Evolutionary conservation across 2,329 filamentous ascomycete species (phyloP), one percentile per base, ranked within the genome.

Genomic region (Ophiostoma piceae): DNA sequence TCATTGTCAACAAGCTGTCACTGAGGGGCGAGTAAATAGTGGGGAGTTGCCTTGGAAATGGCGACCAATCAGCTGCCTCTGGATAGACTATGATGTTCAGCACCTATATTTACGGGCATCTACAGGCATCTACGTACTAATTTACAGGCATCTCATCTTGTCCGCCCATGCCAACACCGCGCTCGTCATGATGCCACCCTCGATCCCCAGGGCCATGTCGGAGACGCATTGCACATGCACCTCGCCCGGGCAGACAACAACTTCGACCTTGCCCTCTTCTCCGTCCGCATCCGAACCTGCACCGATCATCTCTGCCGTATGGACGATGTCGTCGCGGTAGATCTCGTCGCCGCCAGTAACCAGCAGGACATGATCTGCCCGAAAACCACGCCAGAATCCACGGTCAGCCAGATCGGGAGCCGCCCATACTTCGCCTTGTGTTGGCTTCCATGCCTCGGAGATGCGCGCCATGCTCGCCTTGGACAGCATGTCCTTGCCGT

Each of bases 401-500:
- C 5, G 41, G 22, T 68, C 43, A 1, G 69, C 73, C 22, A 72
- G 51, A 22, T 72, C 73, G 19, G 73, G 71, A 8, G 69, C 72
- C 7, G 73, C 73, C 73, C 73, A 74, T 35, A 74, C 72, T 12
- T 74, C 73, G 37, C 68, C 68, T 16, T 29, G 12, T 16, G 43
- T 65, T 2, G 73, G 73, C 66, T 70, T 66, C 71, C 72, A 73
- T 19, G 66, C 69, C 16, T 62, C 67, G 19, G 73, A 69, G 70
- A 72, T 74, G 26, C 66, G 68, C 4, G 39, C 41, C 67, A 71
- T 67, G 29, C 66, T 70, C 16, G 65, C 47, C 57, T 70, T 47
- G 37, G 66, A 69, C 37, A 75, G 68, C 47, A 69, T 74, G 65
- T 75, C 74, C 66, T 71, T 73, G 29, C 69, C 67, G 2, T 70